Percentiles rank a stretch among this genome's conserved stretches.
phyloP scores from a whole-genome alignment of 768 basidiomycete genomes.

The Flagelloscypha sp. region DNA sequence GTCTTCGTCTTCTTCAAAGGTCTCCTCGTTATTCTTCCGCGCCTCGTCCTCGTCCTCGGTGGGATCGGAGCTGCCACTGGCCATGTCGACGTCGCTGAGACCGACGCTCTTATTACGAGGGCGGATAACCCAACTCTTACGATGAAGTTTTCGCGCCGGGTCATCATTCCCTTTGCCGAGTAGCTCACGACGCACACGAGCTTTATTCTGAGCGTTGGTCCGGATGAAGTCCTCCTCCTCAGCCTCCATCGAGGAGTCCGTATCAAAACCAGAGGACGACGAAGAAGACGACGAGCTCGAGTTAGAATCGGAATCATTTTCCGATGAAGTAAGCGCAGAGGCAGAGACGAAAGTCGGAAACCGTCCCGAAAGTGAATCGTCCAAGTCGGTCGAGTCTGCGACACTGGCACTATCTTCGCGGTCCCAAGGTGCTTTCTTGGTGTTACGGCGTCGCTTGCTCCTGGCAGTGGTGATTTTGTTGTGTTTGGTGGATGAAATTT shows the following conservation, averaged over 20 bases:
- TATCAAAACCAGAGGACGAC: constrained; percentile 31
- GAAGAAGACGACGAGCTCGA: constrained; percentile 23
- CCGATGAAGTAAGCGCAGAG: constrained; percentile 41
- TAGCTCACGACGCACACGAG: constrained; percentile 54
- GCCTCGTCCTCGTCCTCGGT: constrained; percentile 41
- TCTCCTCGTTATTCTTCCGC: constrained; percentile 21
- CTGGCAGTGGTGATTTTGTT: constrained; percentile 17
- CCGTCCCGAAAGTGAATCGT: constrained; percentile 25
- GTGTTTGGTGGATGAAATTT: neutral
- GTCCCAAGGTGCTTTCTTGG: constrained; percentile 13
- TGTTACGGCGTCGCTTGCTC: constrained; percentile 21
- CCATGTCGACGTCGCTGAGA: constrained; percentile 54
- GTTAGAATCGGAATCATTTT: constrained; percentile 39
- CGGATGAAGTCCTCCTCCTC: constrained; percentile 58
- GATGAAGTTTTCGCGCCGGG: constrained; percentile 30
- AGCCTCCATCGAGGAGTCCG: constrained; percentile 49
- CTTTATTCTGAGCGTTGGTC: constrained; percentile 36
- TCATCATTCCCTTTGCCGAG: constrained; percentile 38
- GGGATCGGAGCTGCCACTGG: constrained; percentile 47
- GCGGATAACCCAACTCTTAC: constrained; percentile 60
- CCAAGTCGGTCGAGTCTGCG: constrained; percentile 15
- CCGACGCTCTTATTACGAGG: constrained; percentile 67
- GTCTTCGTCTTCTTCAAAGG: constrained; percentile 25
- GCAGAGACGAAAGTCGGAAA: constrained; percentile 69
- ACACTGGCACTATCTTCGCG: too few species aligned